A percentile compares a stretch with the other conserved stretches of the same genome.
phyloP scores from a whole-genome alignment of 768 basidiomycete genomes.

The Xanthoconium stramineum region DNA sequence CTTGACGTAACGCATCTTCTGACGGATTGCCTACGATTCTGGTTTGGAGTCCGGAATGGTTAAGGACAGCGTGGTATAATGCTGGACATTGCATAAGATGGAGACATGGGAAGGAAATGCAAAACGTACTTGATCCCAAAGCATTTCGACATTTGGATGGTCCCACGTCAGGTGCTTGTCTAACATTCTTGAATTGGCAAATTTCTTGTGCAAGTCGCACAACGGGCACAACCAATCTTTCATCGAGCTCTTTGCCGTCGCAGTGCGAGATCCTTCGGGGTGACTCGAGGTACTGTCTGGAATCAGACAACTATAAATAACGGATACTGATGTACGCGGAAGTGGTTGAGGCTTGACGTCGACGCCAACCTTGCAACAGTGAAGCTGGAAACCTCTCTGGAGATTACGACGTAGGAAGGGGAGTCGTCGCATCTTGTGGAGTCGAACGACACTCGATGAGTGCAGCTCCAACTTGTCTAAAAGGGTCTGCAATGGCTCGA shows the following conservation, averaged over 20 bases:
- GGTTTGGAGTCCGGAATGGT: conserved; percentile 10
- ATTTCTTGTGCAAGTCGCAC: conserved; percentile 45
- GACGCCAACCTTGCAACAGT: conserved; percentile 39
- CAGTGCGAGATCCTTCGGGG: conserved; percentile 9
- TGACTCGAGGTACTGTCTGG: conserved; percentile 2
- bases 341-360: conserved; percentile 25
- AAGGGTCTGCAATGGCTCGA: conserved; percentile 34
- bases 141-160: conserved; percentile 39
- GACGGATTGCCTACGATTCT: conserved; percentile 12
- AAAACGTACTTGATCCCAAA: conserved; percentile 37
- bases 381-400: conserved; percentile 42
- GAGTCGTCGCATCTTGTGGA: conserved; percentile 39
- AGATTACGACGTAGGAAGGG: conserved; percentile 60
- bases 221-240: conserved; percentile 49
- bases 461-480: conserved; percentile 35
- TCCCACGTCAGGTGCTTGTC: conserved; percentile 48
- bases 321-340: conserved; percentile 19
- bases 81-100: conserved; percentile 9
- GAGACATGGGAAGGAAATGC: neutral
- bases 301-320: conserved; percentile 22
- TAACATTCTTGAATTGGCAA: conserved; percentile 43
- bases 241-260: conserved; percentile 25
- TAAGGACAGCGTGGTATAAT: conserved; percentile 15
- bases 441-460: conserved; percentile 30
- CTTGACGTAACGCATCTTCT: neutral